Percentiles rank a stretch among this genome's conserved stretches.
Conservation (phyloP, 208 protist species). For the Phytomonas francai region DNA sequence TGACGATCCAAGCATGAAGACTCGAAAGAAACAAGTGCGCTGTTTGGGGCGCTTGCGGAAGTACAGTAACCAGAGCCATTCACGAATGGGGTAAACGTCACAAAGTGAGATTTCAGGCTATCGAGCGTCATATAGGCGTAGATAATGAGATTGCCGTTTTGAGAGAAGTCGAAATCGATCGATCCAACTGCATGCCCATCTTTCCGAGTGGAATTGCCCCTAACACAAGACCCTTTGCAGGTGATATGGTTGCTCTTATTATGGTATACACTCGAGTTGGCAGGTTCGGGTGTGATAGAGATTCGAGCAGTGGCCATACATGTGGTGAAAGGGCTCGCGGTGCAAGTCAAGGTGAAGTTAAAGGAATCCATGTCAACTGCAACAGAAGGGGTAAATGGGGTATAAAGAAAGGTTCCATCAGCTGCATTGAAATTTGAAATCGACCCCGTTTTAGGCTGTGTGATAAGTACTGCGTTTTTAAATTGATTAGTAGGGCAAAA, state of each 20-base stretch:
- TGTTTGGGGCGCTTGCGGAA: constrained; percentile 20
- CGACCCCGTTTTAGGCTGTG: constrained; percentile 6
- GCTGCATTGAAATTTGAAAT: constrained; percentile 13
- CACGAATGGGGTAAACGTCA: constrained; percentile 74
- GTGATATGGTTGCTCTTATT: constrained; percentile 42
- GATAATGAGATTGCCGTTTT: constrained; percentile 45
- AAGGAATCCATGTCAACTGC: constrained; percentile 42
- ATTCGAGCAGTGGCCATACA: constrained; percentile 34
- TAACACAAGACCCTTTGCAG: constrained; percentile 69
- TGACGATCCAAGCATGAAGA: constrained; percentile 60
- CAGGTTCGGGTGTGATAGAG: constrained; percentile 12
- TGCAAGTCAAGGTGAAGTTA: constrained; percentile 45
- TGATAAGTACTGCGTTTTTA: background rate
- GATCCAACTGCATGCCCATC: constrained; percentile 39
- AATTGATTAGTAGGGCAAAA: constrained; percentile 9
- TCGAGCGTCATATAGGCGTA: constrained; percentile 64
- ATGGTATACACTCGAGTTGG: constrained; percentile 32
- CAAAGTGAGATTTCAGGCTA: constrained; percentile 76
- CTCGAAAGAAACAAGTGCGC: constrained; percentile 68
- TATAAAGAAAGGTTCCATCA: constrained; percentile 42
- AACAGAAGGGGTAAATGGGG: constrained; percentile 3
- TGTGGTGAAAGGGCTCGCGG: constrained; percentile 5
- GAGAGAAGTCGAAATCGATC: constrained; percentile 57
- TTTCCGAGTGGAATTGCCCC: constrained; percentile 28
- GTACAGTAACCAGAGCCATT: constrained; percentile 21